Evolutionary conservation across 148 eudicot species (phyloP).

Genomic region (Chenopodium quinoa): DNA sequence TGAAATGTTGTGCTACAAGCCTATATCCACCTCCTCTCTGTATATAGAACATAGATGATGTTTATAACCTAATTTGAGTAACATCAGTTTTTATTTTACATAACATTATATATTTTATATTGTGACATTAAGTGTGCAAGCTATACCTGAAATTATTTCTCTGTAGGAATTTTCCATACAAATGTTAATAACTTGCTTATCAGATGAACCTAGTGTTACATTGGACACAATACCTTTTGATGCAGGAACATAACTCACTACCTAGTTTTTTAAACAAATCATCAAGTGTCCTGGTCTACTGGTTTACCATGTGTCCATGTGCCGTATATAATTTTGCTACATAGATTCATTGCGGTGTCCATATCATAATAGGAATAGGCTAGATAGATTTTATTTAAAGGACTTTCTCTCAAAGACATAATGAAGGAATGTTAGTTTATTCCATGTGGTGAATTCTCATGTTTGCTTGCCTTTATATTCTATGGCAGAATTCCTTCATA

Average conservation of each 20-base stretch:
- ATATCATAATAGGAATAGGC: not conserved
- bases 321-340: not conserved
- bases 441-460: not conserved
- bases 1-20: not conserved
- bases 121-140: not conserved
- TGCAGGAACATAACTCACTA: not conserved
- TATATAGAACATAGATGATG: not conserved
- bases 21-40: not conserved
- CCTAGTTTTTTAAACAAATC: not conserved
- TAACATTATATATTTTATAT: not conserved
- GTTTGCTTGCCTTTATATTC: slow-evolving; percentile 15
- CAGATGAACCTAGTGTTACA: not conserved
- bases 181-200: not conserved
- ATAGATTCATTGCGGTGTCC: not conserved
- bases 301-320: too few species aligned
- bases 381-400: not conserved
- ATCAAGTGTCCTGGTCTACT: not conserved
- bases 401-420: not conserved
- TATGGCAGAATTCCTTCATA: slow-evolving; percentile 83
- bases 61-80: not conserved
- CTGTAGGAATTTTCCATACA: not conserved
- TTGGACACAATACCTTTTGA: not conserved
- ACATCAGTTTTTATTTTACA: not conserved
- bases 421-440: slow-evolving; percentile 2
- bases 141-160: not conserved